These are phyloP conservation scores for Trichoderma orchidacearum DNA, from an alignment of 495 filamentous ascomycete genomes.

Conservation along the genomic window DNA sequence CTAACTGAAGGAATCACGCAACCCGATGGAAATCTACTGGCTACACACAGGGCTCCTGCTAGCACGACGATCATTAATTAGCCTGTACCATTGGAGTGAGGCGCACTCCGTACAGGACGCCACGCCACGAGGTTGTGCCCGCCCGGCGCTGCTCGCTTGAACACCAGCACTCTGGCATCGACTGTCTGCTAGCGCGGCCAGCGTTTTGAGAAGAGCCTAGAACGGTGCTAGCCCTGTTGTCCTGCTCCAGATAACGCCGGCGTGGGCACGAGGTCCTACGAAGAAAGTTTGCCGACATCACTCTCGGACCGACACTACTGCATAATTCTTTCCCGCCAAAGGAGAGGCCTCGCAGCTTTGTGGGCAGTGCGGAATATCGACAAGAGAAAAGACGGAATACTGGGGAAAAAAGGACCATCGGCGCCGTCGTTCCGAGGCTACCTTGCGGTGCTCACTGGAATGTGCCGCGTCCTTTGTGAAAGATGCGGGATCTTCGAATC, in stretches of 20 bases:
- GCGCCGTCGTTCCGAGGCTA: too few species aligned
- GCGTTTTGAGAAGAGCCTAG: neutral
- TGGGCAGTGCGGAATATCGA: neutral
- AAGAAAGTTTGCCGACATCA: neutral
- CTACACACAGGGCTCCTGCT: neutral
- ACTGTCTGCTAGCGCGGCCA: neutral
- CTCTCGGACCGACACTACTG: neutral
- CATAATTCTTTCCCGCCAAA: neutral
- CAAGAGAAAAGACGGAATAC: neutral
- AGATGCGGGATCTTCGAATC: too few species aligned
- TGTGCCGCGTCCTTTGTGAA: too few species aligned
- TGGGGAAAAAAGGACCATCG: too few species aligned
- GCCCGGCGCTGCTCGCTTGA: neutral
- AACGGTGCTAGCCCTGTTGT: neutral
- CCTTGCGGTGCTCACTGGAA: too few species aligned
- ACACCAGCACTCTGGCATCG: neutral
- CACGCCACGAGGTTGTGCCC: neutral
- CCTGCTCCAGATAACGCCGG: neutral
- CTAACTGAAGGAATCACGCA: neutral
- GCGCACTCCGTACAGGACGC: neutral
- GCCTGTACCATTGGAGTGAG: neutral
- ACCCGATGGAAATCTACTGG: neutral
- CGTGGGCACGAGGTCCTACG: neutral
- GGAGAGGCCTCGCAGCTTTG: neutral
- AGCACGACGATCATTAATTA: constrained; percentile 1